Percentiles rank a stretch among this genome's conserved stretches.
phyloP scores from a whole-genome alignment of 2,329 filamentous ascomycete genomes.

The Xylaria sp. region DNA sequence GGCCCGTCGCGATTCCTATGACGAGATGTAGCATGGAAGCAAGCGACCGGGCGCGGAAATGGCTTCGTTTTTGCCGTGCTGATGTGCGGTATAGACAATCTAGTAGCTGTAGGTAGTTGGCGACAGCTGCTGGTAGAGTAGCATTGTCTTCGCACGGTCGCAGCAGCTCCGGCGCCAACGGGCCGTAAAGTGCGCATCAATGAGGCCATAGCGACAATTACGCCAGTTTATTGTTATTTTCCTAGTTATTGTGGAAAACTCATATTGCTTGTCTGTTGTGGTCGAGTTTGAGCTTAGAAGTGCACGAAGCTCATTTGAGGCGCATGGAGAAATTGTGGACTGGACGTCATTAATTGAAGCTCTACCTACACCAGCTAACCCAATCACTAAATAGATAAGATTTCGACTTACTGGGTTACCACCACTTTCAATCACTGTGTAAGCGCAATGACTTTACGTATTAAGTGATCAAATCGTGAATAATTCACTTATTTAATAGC shows the following conservation, averaged over 20 bases:
- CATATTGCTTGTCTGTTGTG: slow-evolving; percentile 28
- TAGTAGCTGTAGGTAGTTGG: slow-evolving; percentile 25
- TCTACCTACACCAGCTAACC: slow-evolving; percentile 4
- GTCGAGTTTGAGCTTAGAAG: slow-evolving; percentile 22
- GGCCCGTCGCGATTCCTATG: slow-evolving; percentile 43
- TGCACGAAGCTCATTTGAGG: slow-evolving; percentile 30
- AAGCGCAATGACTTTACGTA: neutral
- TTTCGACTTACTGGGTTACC: neutral
- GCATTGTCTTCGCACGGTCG: slow-evolving; percentile 34
- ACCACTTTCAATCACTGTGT: neutral
- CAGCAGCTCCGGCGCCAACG: slow-evolving; percentile 29
- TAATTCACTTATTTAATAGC: neutral
- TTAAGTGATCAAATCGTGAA: neutral
- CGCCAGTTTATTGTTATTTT: slow-evolving; percentile 14
- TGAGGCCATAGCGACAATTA: slow-evolving; percentile 41
- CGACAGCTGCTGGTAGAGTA: slow-evolving; percentile 27
- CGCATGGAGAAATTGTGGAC: slow-evolving; percentile 39
- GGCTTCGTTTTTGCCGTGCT: slow-evolving; percentile 18
- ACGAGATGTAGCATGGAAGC: slow-evolving; percentile 42
- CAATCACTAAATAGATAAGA: neutral
- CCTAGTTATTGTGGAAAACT: slow-evolving; percentile 1
- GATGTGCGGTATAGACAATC: slow-evolving; percentile 5
- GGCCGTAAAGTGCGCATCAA: slow-evolving; percentile 39
- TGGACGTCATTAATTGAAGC: slow-evolving; percentile 43
- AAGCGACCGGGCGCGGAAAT: slow-evolving; percentile 27